Evolutionary conservation across 805 yeast species (phyloP).

Genomic region (Saccharomycopsis javanensis): DNA sequence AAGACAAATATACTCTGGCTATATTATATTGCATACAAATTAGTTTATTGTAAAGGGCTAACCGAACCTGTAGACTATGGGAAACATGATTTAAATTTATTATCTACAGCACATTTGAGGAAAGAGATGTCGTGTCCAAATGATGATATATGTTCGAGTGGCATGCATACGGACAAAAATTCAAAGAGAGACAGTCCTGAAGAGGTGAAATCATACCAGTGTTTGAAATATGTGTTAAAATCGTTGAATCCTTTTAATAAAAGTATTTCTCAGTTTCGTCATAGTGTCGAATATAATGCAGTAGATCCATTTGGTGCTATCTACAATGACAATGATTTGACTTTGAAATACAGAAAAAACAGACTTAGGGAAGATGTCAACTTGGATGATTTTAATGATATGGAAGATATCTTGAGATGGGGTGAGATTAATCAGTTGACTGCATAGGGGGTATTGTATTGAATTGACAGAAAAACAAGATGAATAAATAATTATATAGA

Average conservation of each 20-base stretch:
- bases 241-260: constrained; percentile 27
- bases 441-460: no score
- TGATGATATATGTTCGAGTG: no score
- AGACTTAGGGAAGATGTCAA: constrained; percentile 20
- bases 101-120: no score
- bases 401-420: constrained; percentile 23
- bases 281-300: constrained; percentile 21
- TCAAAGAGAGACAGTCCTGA: not conserved
- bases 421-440: constrained; percentile 17
- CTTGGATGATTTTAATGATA: constrained; percentile 23
- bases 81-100: no score
- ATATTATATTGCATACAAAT: constrained; percentile 45
- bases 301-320: constrained; percentile 4
- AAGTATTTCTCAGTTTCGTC: constrained; percentile 7
- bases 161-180: no score
- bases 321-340: not conserved
- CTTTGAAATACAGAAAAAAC: not conserved
- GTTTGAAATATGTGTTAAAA: constrained; percentile 25
- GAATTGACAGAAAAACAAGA: no score
- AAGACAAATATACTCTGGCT: constrained; percentile 55
- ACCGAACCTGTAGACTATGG: constrained; percentile 2
- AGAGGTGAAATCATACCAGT: constrained; percentile 1
- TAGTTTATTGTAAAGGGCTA: constrained; percentile 33
- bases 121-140: no score
- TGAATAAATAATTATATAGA: no score